Evolutionary conservation across 257 asterid species (phyloP).

Genomic region (Asclepias syriaca): DNA sequence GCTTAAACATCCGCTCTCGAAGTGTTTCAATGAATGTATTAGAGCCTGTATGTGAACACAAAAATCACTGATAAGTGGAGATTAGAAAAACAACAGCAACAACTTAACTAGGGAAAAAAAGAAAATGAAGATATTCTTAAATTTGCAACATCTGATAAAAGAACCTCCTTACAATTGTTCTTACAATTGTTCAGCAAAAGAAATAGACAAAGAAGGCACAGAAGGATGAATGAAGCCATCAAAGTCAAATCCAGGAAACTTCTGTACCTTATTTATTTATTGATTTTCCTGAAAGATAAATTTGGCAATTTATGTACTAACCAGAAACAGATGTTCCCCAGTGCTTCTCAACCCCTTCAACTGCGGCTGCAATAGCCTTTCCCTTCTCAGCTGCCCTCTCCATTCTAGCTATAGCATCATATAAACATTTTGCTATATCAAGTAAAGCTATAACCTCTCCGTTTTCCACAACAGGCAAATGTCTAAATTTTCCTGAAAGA

Average conservation of each 20-base stretch:
- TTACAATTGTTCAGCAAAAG: slow-evolving; percentile 6
- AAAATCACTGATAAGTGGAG: slow-evolving; percentile 10
- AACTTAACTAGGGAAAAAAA: no score
- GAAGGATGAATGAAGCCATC: background rate
- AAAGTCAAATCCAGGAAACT: background rate
- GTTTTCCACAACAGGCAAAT: slow-evolving; percentile 90
- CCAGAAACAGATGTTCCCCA: slow-evolving; percentile 92
- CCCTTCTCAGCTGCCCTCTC: slow-evolving; percentile 99
- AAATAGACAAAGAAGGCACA: slow-evolving; percentile 8
- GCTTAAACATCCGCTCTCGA: slow-evolving; percentile 80
- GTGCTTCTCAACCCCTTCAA: slow-evolving; percentile 96
- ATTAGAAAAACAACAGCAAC: slow-evolving; percentile 1
- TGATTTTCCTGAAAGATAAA: background rate
- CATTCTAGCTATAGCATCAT: slow-evolving; percentile 96
- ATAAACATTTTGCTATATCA: slow-evolving; percentile 91
- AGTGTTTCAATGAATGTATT: slow-evolving; percentile 80
- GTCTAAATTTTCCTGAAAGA: slow-evolving; percentile 87
- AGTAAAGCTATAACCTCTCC: slow-evolving; percentile 97
- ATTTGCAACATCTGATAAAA: background rate
- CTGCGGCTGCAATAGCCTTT: slow-evolving; percentile 97
- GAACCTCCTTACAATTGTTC: slow-evolving; percentile 2
- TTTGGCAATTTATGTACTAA: slow-evolving; percentile 31
- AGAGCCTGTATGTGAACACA: slow-evolving; percentile 48
- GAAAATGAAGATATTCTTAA: background rate
- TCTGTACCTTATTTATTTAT: background rate